Base-by-base conservation (phyloP, 2,329 filamentous ascomycete species). In the Sporothrix schenckii region DNA sequence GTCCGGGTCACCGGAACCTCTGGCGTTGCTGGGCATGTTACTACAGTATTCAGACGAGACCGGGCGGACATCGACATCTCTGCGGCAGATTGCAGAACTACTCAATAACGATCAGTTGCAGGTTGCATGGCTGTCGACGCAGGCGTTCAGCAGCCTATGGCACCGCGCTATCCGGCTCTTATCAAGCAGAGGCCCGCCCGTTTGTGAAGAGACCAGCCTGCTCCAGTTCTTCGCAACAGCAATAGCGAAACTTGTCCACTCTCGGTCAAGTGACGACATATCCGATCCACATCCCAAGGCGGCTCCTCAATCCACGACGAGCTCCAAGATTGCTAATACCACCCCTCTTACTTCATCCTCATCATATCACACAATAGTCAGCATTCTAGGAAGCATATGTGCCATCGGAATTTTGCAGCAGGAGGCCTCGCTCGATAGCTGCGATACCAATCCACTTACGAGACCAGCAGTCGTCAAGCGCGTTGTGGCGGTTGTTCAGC, bases 111-210 rank as follows among this genome's bases (percentile, higher is more conserved):
- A 77, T 1, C 70, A 73, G 4, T 73, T 86, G 30, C 82, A 82
- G 0, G 67, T 77, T 4, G 77, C 80, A 11, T 86, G 84, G 84
- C 75, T 86, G 34, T 79, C 80, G 5, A 83, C 82, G 0, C 76
- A 74, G 30, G 79, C 78, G 3, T 82, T 85, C 69, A 75, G 77
- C n/a, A 70, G 72, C 1, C 54, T 84, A 39, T 86, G 83, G 83
- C 77, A 77, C 3, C 73, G 75, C 11, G 77, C 80, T 3, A 76
- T 82, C 24, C 79, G 79, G 24, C 73, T 72, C 9, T 70, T 85
- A 19, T 80, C 80, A 0, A 73, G 76, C 10, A 75, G 75, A 19
- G 27, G 50, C 13, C 19, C 27, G 14, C 52, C 70, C 7, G 71
- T 71, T 5, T 74, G 74, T 3, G 79, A 78, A 68, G 70, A 77